Base-by-base conservation (phyloP, 202 grass and related monocot species). In the Digitaria exilis region DNA sequence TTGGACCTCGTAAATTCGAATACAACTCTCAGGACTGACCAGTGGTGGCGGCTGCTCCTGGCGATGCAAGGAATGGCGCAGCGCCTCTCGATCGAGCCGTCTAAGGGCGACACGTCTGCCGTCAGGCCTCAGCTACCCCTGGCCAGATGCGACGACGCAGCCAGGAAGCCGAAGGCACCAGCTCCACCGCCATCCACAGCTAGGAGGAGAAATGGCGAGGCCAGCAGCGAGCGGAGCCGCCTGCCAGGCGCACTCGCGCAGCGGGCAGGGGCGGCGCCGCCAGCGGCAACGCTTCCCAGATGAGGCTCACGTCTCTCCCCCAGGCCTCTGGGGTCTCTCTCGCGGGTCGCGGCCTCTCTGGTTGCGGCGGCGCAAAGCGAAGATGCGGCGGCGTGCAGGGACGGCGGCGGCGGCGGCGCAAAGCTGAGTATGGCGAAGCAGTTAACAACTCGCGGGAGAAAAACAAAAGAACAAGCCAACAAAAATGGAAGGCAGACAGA, bases 381-480 rank as follows among this genome's bases (percentile, higher is more conserved):
- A 25, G 73, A 39, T 16, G 9, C 69, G 25, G 46, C 46, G 46
- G 70, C 29, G 42, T 50, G 48, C 48, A 18, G 4, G 4, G 50
- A 52, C 24, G 75, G 56, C 6, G 84, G 71, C 24, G n/a, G n/a
- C n/a, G 12, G 68, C 48, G 28, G 80, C 69, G 37, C 37, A 39
- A 39, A 45, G 81, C 68, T 63, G 19, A 37, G 77, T 13, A 24
- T 54, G 77, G 30, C 62, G 34, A 69, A 70, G 32, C 54, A 48
- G 32, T 39, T 67, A 80, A 65, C 51, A 57, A 34, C 17, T 71
- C 87, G 82, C 87, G 87, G 71, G 70, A 85, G 70, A 76, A 81
- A n/a, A 76, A 71, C 45, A 57, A 83, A 78, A 65, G 46, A 39
- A n/a, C n/a, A n/a, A 69, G 22, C 52, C 37, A 59, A 51, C 32